phyloP scores from a whole-genome alignment of 2,329 filamentous ascomycete genomes.

The Rutstroemia sydowiana region DNA sequence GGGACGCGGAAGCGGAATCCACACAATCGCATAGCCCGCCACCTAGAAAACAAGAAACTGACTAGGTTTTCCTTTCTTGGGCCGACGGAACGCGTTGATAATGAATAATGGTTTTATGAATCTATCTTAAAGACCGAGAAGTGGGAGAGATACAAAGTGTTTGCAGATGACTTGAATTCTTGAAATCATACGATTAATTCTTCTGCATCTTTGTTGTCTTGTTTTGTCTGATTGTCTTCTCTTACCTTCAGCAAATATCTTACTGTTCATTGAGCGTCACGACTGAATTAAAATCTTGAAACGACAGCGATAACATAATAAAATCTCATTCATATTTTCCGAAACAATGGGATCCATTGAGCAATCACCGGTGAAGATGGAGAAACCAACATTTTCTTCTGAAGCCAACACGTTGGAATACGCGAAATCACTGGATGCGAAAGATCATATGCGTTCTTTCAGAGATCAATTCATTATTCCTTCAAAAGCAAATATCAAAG shows the following conservation, averaged over 20 bases:
- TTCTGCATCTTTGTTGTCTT: neutral
- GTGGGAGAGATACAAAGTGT: constrained; percentile 3
- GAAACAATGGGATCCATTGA: constrained; percentile 27
- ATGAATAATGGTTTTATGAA: neutral
- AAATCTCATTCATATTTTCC: too few species aligned
- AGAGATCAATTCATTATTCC: constrained; percentile 72
- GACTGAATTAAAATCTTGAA: too few species aligned
- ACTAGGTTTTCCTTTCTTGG: too few species aligned
- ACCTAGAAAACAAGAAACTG: too few species aligned
- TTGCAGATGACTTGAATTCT: neutral
- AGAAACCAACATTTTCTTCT: constrained; percentile 38
- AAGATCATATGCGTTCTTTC: constrained; percentile 53
- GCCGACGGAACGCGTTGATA: constrained; percentile 4
- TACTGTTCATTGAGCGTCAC: too few species aligned
- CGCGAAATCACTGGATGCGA: constrained; percentile 47
- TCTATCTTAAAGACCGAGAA: neutral
- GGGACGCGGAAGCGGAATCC: constrained; percentile 13
- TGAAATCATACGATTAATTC: neutral
- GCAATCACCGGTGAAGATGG: constrained; percentile 7
- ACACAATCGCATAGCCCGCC: too few species aligned
- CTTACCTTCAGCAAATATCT: neutral
- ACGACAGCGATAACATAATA: too few species aligned
- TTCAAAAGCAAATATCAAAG: constrained; percentile 61
- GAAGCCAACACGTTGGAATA: constrained; percentile 39
- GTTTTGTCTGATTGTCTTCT: too few species aligned